Evolutionary conservation across 2,329 filamentous ascomycete species (phyloP).

Genomic region (Cladosporium halotolerans): DNA sequence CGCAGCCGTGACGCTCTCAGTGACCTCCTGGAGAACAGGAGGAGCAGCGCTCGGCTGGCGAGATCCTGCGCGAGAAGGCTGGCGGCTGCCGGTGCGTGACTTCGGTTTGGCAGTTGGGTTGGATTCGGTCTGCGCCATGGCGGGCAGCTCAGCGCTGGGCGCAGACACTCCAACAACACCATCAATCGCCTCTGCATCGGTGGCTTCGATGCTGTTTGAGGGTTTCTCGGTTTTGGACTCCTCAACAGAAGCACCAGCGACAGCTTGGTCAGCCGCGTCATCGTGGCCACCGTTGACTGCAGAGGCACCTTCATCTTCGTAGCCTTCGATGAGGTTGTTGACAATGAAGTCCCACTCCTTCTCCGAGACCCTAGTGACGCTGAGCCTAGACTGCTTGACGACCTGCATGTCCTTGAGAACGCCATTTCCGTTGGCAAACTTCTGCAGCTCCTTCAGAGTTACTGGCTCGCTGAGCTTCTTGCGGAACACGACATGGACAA

Average conservation of each 20-base stretch:
- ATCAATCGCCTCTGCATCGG: no score
- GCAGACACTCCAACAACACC: no score
- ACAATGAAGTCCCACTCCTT: conserved; percentile 62
- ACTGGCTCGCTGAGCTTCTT: conserved; percentile 72
- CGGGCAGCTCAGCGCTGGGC: no score
- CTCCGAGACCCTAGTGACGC: conserved; percentile 63
- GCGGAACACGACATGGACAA: conserved; percentile 82
- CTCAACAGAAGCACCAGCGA: no score
- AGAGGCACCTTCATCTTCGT: conserved; percentile 16
- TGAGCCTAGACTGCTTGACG: conserved; percentile 73
- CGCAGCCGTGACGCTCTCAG: background rate
- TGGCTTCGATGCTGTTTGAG: no score
- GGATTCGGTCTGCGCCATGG: background rate
- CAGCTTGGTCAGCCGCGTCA: background rate
- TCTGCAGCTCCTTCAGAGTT: conserved; percentile 64
- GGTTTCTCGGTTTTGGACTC: background rate
- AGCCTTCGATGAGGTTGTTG: conserved; percentile 26
- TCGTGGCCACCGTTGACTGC: background rate
- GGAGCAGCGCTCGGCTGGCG: background rate
- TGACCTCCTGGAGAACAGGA: background rate
- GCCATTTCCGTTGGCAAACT: conserved; percentile 53
- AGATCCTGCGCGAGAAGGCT: background rate
- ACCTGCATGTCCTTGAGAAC: conserved; percentile 62
- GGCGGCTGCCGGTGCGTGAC: background rate
- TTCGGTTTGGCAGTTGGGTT: background rate